Evolutionary conservation across 2,329 filamentous ascomycete genomes (phyloP).

Genomic region (Ceratocystis harringtonii): DNA sequence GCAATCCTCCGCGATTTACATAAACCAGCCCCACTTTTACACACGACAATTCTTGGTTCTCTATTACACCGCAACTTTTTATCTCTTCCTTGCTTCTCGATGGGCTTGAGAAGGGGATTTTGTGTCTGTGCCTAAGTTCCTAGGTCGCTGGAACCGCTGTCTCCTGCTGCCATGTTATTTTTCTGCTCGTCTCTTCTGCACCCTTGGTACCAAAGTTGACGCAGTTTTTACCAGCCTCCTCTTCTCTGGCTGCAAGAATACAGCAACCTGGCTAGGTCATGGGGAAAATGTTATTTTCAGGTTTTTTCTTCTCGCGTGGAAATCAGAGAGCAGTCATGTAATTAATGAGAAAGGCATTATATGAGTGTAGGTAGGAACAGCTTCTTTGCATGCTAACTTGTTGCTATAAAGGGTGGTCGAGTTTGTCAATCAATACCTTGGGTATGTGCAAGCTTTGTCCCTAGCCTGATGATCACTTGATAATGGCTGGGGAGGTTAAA

Average conservation of each 20-base stretch:
- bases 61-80: background rate
- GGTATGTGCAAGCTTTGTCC: background rate
- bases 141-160: background rate
- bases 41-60: background rate
- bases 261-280: background rate
- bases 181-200: background rate
- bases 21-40: background rate
- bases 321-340: no score
- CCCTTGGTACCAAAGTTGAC: background rate
- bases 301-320: background rate
- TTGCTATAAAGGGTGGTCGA: no score
- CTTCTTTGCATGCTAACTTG: no score
- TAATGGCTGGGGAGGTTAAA: background rate
- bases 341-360: no score
- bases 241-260: background rate
- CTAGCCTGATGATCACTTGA: background rate
- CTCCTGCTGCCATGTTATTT: background rate
- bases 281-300: background rate
- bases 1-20: background rate
- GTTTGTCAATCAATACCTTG: background rate
- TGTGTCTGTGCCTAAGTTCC: background rate
- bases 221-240: background rate
- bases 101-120: background rate
- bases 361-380: no score
- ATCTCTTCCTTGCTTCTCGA: background rate